phyloP scores from a whole-genome alignment of 2,329 filamentous ascomycete genomes.

The Pestalotiopsis sp. region DNA sequence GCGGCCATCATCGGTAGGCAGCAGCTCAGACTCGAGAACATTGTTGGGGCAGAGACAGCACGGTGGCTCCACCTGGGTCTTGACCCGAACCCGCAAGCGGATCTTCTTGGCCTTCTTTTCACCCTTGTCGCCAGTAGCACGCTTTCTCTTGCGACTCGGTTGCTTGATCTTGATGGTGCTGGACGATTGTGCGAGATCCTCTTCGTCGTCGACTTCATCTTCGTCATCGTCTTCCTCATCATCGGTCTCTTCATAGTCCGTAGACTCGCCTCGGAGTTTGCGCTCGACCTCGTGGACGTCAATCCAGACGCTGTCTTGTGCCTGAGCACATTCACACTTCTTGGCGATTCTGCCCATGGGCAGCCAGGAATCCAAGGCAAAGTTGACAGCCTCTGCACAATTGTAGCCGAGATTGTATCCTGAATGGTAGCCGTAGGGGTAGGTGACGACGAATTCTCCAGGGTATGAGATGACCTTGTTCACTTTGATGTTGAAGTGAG shows the following conservation, averaged over 20 bases:
- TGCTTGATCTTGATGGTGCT: slow-evolving; percentile 69
- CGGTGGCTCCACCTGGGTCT: slow-evolving; percentile 72
- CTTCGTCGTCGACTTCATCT: slow-evolving; percentile 64
- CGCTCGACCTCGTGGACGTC: slow-evolving; percentile 96
- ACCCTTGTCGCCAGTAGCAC: slow-evolving; percentile 42
- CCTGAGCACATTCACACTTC: slow-evolving; percentile 92
- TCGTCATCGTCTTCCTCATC: slow-evolving; percentile 71
- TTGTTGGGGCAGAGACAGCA: slow-evolving; percentile 94
- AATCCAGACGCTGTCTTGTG: slow-evolving; percentile 97
- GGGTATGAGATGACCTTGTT: slow-evolving; percentile 96
- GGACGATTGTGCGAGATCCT: slow-evolving; percentile 59
- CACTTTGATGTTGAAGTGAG: slow-evolving; percentile 91
- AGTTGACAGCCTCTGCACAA: slow-evolving; percentile 98
- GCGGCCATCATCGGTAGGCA: slow-evolving; percentile 85
- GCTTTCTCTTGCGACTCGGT: slow-evolving; percentile 70
- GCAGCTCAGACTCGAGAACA: slow-evolving; percentile 76
- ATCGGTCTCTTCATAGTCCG: slow-evolving; percentile 80
- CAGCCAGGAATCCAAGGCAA: slow-evolving; percentile 92
- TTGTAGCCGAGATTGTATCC: slow-evolving; percentile 98
- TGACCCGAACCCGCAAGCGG: slow-evolving; percentile 73
- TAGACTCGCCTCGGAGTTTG: slow-evolving; percentile 86
- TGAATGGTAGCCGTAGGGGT: slow-evolving; percentile 97
- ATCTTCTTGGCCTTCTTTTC: slow-evolving; percentile 74
- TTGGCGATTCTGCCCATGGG: slow-evolving; percentile 95
- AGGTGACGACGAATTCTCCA: slow-evolving; percentile 97